Base-by-base conservation (phyloP, 2,329 filamentous ascomycete species). In the Neurospora crassa region DNA sequence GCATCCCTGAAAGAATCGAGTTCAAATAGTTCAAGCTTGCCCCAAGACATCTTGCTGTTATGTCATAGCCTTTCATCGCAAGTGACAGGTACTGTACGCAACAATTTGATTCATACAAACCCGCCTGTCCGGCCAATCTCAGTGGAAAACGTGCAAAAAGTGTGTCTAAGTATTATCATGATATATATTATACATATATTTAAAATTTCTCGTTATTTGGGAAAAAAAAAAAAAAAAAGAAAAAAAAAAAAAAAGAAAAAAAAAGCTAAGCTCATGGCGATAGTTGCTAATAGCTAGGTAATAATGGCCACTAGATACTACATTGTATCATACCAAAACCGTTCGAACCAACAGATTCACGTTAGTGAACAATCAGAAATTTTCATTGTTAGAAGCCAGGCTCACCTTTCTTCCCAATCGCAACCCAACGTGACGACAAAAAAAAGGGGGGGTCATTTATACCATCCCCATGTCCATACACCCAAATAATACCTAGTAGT, bases 351-450 rank as follows among this genome's bases (percentile, higher is more conserved):
- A n/a, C 53, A 63, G 29, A 63, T 18, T 5, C 4, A 16, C 53
- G 53, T 63, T 63, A 34, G 53, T 63, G 7, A 63, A 63, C 6
- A n/a, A 18, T 14, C 29, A 37, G 14, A 59, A 16, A 70, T 74
- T 73, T 71, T 71, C 40, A 43, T 71, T 63, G 68, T 70, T 63
- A 70, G 71, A 69, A 69, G 20, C 16, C 5, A 47, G 20, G 4
- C 34, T 40, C 40, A 47, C 24, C 37, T 42, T 20, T 67, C 37
- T 63, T 63, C 53, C 53, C 29, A 37, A 63, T 7, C 16, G 53
- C 16, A n/a, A 63, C 24, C 29, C 7, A 63, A 63, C 29, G 11
- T 37, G 29, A 63, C 53, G 16, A 37, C 24, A 63, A 63, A 37
- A 24, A 2, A 7, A 37, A 37, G 34, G 29, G 7, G 8, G 34